A percentile compares a stretch with the other conserved stretches of the same genome.
These are phyloP conservation scores for Acacia melanoxylon DNA, from an alignment of 306 rosid genomes.

Conservation along the genomic window DNA sequence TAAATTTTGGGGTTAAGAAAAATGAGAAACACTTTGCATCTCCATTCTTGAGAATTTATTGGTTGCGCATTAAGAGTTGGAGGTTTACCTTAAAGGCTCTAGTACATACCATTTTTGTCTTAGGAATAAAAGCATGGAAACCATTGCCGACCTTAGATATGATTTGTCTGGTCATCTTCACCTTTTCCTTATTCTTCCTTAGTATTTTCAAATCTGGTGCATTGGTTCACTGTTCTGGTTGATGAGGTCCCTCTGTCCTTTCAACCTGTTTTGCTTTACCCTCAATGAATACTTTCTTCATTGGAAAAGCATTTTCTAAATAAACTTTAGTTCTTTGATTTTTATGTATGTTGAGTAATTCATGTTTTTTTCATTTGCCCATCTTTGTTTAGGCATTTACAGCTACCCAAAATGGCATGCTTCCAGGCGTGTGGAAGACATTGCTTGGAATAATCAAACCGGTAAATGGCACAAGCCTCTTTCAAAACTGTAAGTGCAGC, in stretches of 20 bases:
- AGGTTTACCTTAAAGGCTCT: neutral
- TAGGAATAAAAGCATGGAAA: neutral
- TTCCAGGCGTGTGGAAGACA: conserved; percentile 86
- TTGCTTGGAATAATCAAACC: conserved; percentile 68
- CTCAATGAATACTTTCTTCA: neutral
- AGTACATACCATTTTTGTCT: neutral
- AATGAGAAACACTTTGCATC: neutral
- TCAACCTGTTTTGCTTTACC: neutral
- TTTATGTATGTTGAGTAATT: conserved; percentile 1
- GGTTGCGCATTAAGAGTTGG: neutral
- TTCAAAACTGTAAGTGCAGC: conserved; percentile 55
- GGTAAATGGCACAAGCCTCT: conserved; percentile 38
- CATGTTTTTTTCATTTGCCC: neutral
- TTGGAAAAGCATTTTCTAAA: neutral
- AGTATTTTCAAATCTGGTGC: neutral
- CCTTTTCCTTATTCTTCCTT: neutral
- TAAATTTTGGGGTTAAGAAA: neutral
- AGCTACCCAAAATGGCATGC: conserved; percentile 54
- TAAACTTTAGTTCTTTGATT: conserved; percentile 7
- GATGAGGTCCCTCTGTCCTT: neutral
- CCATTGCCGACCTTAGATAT: neutral
- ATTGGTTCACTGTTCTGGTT: conserved; percentile 1
- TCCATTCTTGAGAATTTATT: neutral
- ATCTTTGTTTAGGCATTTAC: conserved; percentile 67
- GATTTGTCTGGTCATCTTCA: neutral